These are phyloP conservation scores for Pyrenochaeta sp. DNA, from an alignment of 2,329 filamentous ascomycete genomes.

Conservation along the genomic window DNA sequence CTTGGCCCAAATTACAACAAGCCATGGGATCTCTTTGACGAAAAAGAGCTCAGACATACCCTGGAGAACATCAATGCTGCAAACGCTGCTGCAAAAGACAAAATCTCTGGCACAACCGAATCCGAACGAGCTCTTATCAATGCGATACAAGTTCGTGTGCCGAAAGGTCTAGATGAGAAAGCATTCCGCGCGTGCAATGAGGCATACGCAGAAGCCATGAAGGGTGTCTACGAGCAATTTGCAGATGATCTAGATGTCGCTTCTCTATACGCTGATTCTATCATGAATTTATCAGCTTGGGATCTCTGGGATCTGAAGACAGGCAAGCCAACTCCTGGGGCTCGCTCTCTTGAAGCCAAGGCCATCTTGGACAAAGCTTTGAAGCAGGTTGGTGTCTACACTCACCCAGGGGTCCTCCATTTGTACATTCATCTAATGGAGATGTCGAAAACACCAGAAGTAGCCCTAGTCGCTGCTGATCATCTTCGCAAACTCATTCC, in stretches of 20 bases:
- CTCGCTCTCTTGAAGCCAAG: constrained; percentile 68
- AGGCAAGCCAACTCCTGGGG: constrained; percentile 63
- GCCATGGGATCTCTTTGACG: constrained; percentile 76
- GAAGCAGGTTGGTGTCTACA: constrained; percentile 54
- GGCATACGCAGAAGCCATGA: constrained; percentile 70
- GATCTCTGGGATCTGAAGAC: constrained; percentile 69
- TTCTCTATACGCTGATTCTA: constrained; percentile 68
- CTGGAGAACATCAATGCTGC: constrained; percentile 60
- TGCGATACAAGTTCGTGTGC: constrained; percentile 62
- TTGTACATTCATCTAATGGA: constrained; percentile 82
- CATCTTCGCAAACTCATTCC: constrained; percentile 70
- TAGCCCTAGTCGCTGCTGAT: constrained; percentile 68
- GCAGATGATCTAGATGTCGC: constrained; percentile 69
- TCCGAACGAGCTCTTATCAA: constrained; percentile 70
- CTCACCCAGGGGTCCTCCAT: constrained; percentile 76
- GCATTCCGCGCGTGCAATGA: constrained; percentile 63
- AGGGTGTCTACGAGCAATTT: constrained; percentile 61
- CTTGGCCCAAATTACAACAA: constrained; percentile 83
- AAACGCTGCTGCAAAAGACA: constrained; percentile 54
- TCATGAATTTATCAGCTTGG: constrained; percentile 74
- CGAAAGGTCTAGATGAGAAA: constrained; percentile 53
- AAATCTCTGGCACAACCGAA: constrained; percentile 50
- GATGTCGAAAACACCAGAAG: constrained; percentile 74
- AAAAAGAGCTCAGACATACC: constrained; percentile 63
- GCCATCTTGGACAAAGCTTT: constrained; percentile 67